phyloP scores from a whole-genome alignment of 1,139 yeast genomes.

The Yamadazyma sp. region DNA sequence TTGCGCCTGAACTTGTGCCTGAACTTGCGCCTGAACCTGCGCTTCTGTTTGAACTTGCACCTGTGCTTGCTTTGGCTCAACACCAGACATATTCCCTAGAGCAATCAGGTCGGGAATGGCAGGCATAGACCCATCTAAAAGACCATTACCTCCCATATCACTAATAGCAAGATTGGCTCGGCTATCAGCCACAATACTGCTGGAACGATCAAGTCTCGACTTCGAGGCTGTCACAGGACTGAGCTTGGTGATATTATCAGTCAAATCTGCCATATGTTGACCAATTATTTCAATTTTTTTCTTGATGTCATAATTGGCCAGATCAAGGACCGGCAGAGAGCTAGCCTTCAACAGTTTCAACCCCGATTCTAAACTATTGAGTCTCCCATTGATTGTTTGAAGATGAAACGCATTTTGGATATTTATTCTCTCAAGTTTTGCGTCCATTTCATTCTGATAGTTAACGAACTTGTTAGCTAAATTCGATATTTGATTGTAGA shows the following conservation, averaged over 20 bases:
- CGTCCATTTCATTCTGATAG: conserved; percentile 18
- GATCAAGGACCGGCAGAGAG: conserved; percentile 1
- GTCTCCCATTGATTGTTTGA: conserved; percentile 25
- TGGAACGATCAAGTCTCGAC: too few species aligned
- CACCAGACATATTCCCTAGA: background rate
- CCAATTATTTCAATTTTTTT: conserved; percentile 17
- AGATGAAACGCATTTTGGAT: conserved; percentile 23
- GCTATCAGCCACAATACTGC: too few species aligned
- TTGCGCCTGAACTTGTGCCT: conserved; percentile 3
- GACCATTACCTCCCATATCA: too few species aligned
- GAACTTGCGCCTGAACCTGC: background rate
- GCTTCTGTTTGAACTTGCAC: background rate
- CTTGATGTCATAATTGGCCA: conserved; percentile 11
- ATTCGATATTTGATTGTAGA: background rate
- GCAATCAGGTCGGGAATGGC: too few species aligned
- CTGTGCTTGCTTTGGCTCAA: conserved; percentile 4
- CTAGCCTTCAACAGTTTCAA: conserved; percentile 4
- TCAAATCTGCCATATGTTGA: conserved; percentile 18
- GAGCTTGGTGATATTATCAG: conserved; percentile 16
- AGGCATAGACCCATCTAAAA: too few species aligned
- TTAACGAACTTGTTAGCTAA: background rate
- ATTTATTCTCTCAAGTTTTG: conserved; percentile 20
- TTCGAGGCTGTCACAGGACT: background rate
- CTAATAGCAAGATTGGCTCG: too few species aligned
- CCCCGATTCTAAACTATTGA: conserved; percentile 16